Evolutionary conservation across 257 asterid species (phyloP).

Genomic region (Scutellaria galericulata): DNA sequence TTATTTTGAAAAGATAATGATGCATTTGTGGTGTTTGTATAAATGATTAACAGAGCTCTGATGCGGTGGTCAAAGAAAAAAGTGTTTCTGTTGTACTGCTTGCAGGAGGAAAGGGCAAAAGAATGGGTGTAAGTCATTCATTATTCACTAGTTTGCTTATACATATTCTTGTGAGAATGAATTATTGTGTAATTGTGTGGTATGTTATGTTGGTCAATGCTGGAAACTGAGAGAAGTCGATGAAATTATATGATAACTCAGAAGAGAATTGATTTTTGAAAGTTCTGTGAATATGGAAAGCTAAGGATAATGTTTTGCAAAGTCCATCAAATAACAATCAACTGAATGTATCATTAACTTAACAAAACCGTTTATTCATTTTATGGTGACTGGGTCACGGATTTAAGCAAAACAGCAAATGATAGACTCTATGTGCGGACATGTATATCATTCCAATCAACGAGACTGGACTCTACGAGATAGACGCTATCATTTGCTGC

Average conservation of each 20-base stretch:
- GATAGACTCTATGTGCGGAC: too few relatives aligned
- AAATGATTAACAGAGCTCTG: constrained; percentile 50
- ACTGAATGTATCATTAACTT: too few relatives aligned
- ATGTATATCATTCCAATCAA: too few relatives aligned
- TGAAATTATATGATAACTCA: background rate
- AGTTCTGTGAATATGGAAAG: background rate
- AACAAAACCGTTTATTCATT: too few relatives aligned
- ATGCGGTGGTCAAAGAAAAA: constrained; percentile 66
- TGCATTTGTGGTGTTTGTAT: constrained; percentile 15
- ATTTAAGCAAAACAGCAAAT: too few relatives aligned
- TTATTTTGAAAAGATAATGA: background rate
- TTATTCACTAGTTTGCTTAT: constrained; percentile 8
- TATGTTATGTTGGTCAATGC: constrained; percentile 10
- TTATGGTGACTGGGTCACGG: too few relatives aligned
- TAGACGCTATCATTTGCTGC: background rate
- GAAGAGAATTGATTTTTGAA: background rate
- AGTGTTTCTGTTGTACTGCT: constrained; percentile 93
- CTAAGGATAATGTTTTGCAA: background rate
- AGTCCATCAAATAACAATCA: background rate
- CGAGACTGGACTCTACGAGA: too few relatives aligned
- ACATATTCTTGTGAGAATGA: background rate
- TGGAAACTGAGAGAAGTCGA: background rate
- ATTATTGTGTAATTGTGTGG: background rate
- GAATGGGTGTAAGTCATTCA: constrained; percentile 82
- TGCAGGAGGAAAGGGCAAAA: constrained; percentile 97